Evolutionary conservation across 2,329 filamentous ascomycete species (phyloP).

Genomic region (Phialocephala sp.): DNA sequence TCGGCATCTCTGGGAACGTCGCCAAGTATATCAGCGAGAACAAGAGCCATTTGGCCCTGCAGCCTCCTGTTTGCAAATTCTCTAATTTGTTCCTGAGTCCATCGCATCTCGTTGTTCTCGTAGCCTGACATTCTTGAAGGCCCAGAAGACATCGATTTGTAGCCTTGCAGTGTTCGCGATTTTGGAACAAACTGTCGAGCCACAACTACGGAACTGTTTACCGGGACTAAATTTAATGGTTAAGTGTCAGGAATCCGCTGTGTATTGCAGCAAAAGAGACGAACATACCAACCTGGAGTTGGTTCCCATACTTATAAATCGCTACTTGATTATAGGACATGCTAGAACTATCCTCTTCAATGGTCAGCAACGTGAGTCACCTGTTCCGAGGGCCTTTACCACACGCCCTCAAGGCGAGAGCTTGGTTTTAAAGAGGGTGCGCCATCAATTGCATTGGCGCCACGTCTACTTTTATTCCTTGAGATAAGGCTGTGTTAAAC

Average conservation of each 20-base stretch:
- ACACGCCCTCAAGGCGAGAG: neutral
- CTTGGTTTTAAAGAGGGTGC: constrained; percentile 14
- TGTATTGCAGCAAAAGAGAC: neutral
- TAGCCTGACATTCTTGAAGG: neutral
- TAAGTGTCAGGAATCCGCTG: neutral
- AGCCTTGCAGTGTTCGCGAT: neutral
- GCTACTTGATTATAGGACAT: constrained; percentile 12
- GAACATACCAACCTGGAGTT: constrained; percentile 4
- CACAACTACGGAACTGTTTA: neutral
- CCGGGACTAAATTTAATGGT: neutral
- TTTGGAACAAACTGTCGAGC: constrained; percentile 5
- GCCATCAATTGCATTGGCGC: constrained; percentile 15
- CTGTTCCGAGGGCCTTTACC: neutral
- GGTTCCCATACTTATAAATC: constrained; percentile 13
- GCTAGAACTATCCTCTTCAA: neutral
- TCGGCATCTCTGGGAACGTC: neutral
- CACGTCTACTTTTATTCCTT: constrained; percentile 19
- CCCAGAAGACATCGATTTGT: constrained; percentile 1
- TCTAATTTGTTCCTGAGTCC: neutral
- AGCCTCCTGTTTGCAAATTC: neutral
- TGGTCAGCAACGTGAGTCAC: constrained; percentile 6
- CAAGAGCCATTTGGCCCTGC: neutral
- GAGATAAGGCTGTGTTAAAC: constrained; percentile 13
- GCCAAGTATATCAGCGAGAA: neutral
- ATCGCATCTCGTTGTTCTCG: neutral